These are phyloP conservation scores for Nicotiana otophora DNA, from an alignment of 257 asterid genomes.

Conservation along the genomic window DNA sequence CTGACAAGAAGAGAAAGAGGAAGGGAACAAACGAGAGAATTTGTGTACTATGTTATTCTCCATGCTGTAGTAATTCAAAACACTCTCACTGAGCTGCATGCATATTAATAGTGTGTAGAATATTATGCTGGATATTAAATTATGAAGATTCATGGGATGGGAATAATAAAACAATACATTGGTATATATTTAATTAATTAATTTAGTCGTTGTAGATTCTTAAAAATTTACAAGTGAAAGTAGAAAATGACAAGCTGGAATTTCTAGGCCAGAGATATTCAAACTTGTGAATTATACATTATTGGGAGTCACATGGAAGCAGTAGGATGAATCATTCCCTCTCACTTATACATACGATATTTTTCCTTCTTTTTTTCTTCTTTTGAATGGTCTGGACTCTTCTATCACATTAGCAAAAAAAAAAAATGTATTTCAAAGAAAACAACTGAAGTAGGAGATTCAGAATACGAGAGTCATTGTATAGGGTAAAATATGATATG, in stretches of 20 bases:
- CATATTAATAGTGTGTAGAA: background rate
- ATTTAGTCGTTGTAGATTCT: background rate
- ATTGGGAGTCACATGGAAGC: background rate
- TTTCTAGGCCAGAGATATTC: background rate
- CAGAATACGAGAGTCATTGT: background rate
- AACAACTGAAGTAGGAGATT: background rate
- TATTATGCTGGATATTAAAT: background rate
- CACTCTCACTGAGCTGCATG: background rate
- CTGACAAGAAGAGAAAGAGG: slow-evolving; percentile 58
- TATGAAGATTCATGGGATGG: background rate
- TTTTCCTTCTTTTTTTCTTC: background rate
- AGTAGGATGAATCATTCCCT: background rate
- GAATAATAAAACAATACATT: background rate
- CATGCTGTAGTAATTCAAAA: slow-evolving; percentile 22
- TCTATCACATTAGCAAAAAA: background rate
- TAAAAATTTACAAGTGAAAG: background rate
- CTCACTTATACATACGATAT: background rate
- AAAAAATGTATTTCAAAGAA: no score
- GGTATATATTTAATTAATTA: background rate
- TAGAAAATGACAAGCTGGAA: background rate
- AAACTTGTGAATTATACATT: background rate
- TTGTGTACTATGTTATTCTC: slow-evolving; percentile 39
- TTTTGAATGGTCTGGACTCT: background rate
- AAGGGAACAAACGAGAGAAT: slow-evolving; percentile 53
- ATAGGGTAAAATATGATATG: no score